Conservation (phyloP, 2,329 filamentous ascomycete species). For the Epichloe hybrida region DNA sequence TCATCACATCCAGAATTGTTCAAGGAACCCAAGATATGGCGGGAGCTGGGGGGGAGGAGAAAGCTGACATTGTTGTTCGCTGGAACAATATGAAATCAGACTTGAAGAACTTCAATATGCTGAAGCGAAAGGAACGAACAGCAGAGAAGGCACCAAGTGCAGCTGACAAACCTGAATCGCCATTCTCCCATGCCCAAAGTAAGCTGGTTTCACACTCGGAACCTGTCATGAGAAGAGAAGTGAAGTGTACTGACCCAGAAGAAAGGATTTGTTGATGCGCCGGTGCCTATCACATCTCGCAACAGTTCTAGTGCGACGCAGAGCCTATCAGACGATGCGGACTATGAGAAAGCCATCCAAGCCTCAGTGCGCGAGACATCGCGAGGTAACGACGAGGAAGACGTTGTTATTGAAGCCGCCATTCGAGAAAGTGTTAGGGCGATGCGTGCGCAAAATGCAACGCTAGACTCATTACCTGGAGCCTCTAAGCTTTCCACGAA, state of each 20-base stretch:
- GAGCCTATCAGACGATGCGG: conserved; percentile 31
- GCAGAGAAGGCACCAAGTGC: conserved; percentile 18
- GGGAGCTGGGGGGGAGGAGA: conserved; percentile 41
- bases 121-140: conserved; percentile 32
- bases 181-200: conserved; percentile 20
- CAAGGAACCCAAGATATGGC: conserved; percentile 59
- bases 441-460: conserved; percentile 20
- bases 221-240: conserved; percentile 35
- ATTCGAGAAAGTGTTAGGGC: conserved; percentile 59
- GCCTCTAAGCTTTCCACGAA: conserved; percentile 11
- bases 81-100: conserved; percentile 51
- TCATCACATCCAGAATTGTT: conserved; percentile 60
- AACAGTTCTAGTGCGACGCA: conserved; percentile 6
- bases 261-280: conserved; percentile 11
- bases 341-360: conserved; percentile 60
- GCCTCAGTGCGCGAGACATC: conserved; percentile 58
- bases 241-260: conserved; percentile 35
- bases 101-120: conserved; percentile 45
- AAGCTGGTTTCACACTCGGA: conserved; percentile 36
- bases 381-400: conserved; percentile 53
- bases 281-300: conserved; percentile 4
- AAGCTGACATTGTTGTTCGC: conserved; percentile 46
- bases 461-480: conserved; percentile 14
- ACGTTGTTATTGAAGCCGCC: conserved; percentile 56
- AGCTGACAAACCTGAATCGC: conserved; percentile 9